Conservation (phyloP, 1,284 basidiomycete species). For the Pseudozyma thailandica region DNA sequence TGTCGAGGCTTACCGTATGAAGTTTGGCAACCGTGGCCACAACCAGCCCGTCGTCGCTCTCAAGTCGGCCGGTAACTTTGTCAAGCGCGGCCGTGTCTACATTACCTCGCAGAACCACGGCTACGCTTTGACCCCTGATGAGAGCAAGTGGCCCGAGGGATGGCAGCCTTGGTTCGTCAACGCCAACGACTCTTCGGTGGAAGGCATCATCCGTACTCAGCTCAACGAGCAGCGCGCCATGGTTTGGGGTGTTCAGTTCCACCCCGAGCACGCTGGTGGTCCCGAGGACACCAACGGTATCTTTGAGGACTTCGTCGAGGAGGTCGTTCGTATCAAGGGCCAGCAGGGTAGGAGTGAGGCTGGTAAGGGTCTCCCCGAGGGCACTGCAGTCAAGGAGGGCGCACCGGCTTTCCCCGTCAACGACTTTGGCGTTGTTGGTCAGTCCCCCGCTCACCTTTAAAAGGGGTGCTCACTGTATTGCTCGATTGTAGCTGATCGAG, state of each 20-base stretch:
- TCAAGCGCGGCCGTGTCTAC: conserved; percentile 94
- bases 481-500: background rate
- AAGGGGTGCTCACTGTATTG: background rate
- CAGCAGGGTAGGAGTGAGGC: conserved; percentile 30
- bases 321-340: conserved; percentile 59
- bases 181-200: conserved; percentile 66
- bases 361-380: conserved; percentile 37
- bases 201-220: conserved; percentile 62
- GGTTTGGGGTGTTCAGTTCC: conserved; percentile 67
- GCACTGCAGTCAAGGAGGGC: conserved; percentile 24
- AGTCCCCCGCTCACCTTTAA: conserved; percentile 36
- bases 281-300: conserved; percentile 66
- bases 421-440: conserved; percentile 42
- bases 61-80: conserved; percentile 82
- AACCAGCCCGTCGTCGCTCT: conserved; percentile 97
- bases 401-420: conserved; percentile 39
- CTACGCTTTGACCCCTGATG: conserved; percentile 53
- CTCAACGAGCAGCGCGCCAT: conserved; percentile 43
- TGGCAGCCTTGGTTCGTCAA: conserved; percentile 67
- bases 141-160: conserved; percentile 63
- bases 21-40: conserved; percentile 98
- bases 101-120: conserved; percentile 80
- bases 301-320: conserved; percentile 66
- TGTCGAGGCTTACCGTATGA: conserved; percentile 94
- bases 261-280: conserved; percentile 66